phyloP scores from a whole-genome alignment of 108 stramenopile species.

The Stephanodiscus minutulus region DNA sequence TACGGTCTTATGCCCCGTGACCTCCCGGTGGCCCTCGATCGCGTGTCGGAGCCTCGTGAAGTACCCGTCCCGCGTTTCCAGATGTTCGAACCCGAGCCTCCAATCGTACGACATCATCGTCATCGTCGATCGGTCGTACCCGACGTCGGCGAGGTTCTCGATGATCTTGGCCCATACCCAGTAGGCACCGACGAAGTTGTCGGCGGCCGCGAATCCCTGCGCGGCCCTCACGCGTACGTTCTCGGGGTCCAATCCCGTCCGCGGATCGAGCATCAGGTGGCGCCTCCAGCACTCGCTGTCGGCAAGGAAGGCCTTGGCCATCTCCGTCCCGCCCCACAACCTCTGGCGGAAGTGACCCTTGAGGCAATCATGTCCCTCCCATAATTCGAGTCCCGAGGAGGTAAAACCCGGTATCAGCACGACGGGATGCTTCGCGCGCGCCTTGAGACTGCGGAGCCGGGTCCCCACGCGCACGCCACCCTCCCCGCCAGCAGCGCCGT shows the following conservation, averaged over 20 bases:
- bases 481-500: conserved; percentile 24
- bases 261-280: conserved; percentile 79
- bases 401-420: conserved; percentile 90
- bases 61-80: conserved; percentile 88
- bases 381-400: conserved; percentile 87
- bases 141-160: conserved; percentile 85
- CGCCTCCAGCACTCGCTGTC: conserved; percentile 81
- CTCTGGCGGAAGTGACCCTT: conserved; percentile 81
- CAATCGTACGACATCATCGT: conserved; percentile 90
- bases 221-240: conserved; percentile 75
- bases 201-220: conserved; percentile 85
- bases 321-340: conserved; percentile 78
- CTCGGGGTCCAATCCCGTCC: conserved; percentile 79
- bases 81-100: conserved; percentile 70
- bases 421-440: conserved; percentile 75
- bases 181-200: conserved; percentile 82
- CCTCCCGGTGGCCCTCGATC: conserved; percentile 74
- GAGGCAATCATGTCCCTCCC: conserved; percentile 83
- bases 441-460: conserved; percentile 31
- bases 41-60: conserved; percentile 74
- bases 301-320: conserved; percentile 67
- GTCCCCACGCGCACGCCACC: conserved; percentile 30
- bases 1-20: conserved; percentile 74
- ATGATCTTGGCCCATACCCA: conserved; percentile 82
- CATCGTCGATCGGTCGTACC: conserved; percentile 81